Base-by-base conservation (phyloP, 805 yeast species). In the Spathaspora gorwiae region DNA sequence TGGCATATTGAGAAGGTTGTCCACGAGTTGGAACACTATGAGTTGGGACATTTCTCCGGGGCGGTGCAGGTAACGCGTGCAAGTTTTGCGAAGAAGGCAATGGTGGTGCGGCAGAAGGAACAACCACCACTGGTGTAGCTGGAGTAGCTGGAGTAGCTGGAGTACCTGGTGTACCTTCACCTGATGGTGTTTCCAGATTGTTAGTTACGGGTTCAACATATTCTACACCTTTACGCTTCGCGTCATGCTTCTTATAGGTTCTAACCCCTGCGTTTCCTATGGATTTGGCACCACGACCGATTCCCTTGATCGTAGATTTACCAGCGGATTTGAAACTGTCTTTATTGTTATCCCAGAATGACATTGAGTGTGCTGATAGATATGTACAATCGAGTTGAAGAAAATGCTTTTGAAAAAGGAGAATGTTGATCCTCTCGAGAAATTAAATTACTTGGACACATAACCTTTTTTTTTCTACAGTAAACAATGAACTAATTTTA, bases 321-420 rank as follows among this genome's bases (percentile, higher is more conserved):
- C 82, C 76, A 0, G 74, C 83, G 1, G 72, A 54, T 47, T 76
- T 77, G 54, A 80, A 68, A 0, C 76, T 53, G 45, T 60, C 83
- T 51, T 79, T 79, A 59, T 80, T 76, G 43, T 75, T 70, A 14
- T 62, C 65, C 65, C 65, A 61, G 47, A 60, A 61, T 8, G 66
- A 61, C 62, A 57, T 58, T 32, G 39, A 15, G 19, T 8, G 38
- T 36, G 4, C 13, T 15, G 13, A 19, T 33, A 12, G 15, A 19
- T 2, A 19, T 19, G 5, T 19, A 19, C 24, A 19, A 19, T 3
- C 24, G 24, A 19, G 4, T 19, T 19, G 24, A 19, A 19, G 24
- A n/a, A n/a, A n/a, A 2, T 19, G 24, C 24, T 19, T 19, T n/a
- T n/a, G n/a, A 5, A 19, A 19, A 19, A 19, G 24, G 24, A 19